A percentile compares a stretch with the other conserved stretches of the same genome.
Evolutionary conservation across 345 rosid genomes (phyloP).

Genomic region (Sonneratia alba): DNA sequence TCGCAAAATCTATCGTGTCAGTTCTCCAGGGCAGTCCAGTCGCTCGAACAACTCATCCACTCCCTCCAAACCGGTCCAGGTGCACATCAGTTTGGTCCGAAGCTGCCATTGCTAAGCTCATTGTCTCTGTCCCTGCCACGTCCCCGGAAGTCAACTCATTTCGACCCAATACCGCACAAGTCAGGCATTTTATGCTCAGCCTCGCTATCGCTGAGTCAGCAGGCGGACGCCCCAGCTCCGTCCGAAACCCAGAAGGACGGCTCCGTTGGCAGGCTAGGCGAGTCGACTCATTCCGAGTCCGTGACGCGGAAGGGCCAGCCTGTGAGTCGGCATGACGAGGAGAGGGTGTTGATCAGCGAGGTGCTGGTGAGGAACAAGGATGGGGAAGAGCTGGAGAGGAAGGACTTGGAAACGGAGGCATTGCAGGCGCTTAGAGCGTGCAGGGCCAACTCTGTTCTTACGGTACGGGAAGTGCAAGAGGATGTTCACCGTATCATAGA

Average conservation of each 20-base stretch:
- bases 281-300: constrained; percentile 26
- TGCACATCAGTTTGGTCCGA: constrained; percentile 4
- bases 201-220: constrained; percentile 35
- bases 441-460: constrained; percentile 79
- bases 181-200: constrained; percentile 35
- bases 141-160: neutral
- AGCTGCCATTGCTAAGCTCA: constrained; percentile 10
- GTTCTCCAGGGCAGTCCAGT: constrained; percentile 17
- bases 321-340: constrained; percentile 49
- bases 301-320: constrained; percentile 42
- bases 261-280: constrained; percentile 1
- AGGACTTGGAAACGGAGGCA: constrained; percentile 82
- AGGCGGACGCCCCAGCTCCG: constrained; percentile 7
- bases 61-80: constrained; percentile 24
- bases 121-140: constrained; percentile 9
- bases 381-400: constrained; percentile 88
- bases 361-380: constrained; percentile 87
- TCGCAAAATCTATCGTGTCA: constrained; percentile 18
- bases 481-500: constrained; percentile 87
- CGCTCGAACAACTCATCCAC: constrained; percentile 22
- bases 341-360: constrained; percentile 81
- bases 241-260: constrained; percentile 4
- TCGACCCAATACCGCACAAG: constrained; percentile 3
- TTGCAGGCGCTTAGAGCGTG: constrained; percentile 71
- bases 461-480: constrained; percentile 79